Conservation (phyloP, 768 basidiomycete species). For the Boletus rufocinnamomeus region DNA sequence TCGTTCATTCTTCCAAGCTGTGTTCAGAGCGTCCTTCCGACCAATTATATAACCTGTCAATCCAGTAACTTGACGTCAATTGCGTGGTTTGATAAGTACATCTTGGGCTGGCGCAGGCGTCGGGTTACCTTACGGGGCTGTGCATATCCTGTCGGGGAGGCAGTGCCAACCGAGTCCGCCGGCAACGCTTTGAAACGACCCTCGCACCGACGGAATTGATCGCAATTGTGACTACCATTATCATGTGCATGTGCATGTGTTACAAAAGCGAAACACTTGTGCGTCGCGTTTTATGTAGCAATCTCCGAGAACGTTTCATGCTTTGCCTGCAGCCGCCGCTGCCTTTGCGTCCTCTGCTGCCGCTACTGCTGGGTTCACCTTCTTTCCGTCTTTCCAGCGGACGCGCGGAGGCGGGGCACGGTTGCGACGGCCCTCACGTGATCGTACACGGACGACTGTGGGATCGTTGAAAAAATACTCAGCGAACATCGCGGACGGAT, state of each 20-base stretch:
- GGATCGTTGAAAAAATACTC: background rate
- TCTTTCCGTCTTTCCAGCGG: conserved; percentile 94
- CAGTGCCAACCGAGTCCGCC: background rate
- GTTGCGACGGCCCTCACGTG: conserved; percentile 93
- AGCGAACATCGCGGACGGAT: background rate
- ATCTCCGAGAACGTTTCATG: conserved; percentile 37
- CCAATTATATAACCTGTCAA: background rate
- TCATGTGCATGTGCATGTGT: background rate
- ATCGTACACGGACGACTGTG: conserved; percentile 95
- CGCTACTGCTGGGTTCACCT: conserved; percentile 93
- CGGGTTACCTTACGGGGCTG: background rate
- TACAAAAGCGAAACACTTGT: conserved; percentile 2
- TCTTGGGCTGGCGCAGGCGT: background rate
- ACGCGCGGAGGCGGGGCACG: conserved; percentile 95
- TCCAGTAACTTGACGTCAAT: background rate
- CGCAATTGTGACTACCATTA: background rate
- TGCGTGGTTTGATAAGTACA: too few species aligned
- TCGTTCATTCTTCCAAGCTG: too few species aligned
- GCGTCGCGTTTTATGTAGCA: conserved; percentile 2
- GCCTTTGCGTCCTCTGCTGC: conserved; percentile 90
- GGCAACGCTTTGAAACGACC: background rate
- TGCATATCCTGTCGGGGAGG: background rate
- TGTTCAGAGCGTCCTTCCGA: too few species aligned
- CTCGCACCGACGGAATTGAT: background rate
- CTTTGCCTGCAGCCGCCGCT: conserved; percentile 49